Base-by-base conservation (phyloP, 768 basidiomycete species). In the Tylopilus plumbeoviolaceoides region DNA sequence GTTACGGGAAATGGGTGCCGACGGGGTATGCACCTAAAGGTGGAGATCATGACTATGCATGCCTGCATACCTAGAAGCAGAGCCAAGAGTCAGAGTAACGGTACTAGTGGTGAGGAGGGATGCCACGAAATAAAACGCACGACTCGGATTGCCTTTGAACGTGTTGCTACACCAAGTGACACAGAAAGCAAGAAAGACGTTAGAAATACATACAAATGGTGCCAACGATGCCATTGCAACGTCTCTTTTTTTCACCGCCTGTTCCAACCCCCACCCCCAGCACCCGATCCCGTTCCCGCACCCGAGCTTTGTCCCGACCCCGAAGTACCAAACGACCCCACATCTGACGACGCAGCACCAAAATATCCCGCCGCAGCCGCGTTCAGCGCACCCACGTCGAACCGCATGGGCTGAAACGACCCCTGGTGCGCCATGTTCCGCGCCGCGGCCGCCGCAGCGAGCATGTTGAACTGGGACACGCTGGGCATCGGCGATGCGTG, bases 401-500 rank as follows among this genome's bases (percentile, higher is more conserved):
- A 48, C 7, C 60, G 56, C 57, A 64, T 57, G 14, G 53, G 49
- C 41, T 62, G 63, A 40, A 61, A 70, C 11, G 60, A 57, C 0
- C 47, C 53, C 18, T 66, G 60, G 33, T 60, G 61, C n/a, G 41
- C 57, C 48, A 57, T 65, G 17, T 61, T 67, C 21, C 63, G 42
- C 7, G 63, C 63, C 1, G 63, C 64, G 1, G 63, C 63, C 0
- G 63, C 58, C 0, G 63, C 63, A 0, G 61, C 65, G 21, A 62
- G 56, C 67, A 69, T 60, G 6, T 65, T 61, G 28, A 70, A 57
- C 44, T 69, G 69, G 3, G 67, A 56, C 21, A 58, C 58, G 8
- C 11, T 61, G 5, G 64, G 36, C 11, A 38, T 33, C 23, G 30
- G 28, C 18, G 28, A 30, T 7, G 7, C 28, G 28, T 30, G 28